A percentile compares a stretch with the other conserved stretches of the same genome.
Evolutionary conservation across 2,329 filamentous ascomycete species (phyloP).

Genomic region (Aspergillus tubingensis): DNA sequence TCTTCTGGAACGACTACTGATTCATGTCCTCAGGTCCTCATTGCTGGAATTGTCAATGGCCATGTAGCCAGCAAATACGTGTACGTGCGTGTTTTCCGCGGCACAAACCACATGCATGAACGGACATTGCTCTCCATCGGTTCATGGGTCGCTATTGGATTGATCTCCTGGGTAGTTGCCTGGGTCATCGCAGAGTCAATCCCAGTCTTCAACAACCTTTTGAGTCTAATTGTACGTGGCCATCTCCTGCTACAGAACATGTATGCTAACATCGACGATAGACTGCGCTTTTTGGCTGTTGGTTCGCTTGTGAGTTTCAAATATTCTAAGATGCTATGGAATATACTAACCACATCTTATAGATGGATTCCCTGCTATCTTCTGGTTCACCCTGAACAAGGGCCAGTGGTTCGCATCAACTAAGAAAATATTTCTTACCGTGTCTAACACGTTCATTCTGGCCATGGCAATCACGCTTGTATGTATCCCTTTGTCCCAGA

Average conservation of each 20-base stretch:
- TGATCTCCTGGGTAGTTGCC: conserved; percentile 59
- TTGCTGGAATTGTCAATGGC: conserved; percentile 69
- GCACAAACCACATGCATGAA: conserved; percentile 56
- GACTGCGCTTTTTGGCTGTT: conserved; percentile 62
- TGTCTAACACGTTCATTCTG: conserved; percentile 48
- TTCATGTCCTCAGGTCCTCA: conserved; percentile 53
- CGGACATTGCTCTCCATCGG: conserved; percentile 53
- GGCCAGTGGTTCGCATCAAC: conserved; percentile 41
- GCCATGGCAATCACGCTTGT: conserved; percentile 32
- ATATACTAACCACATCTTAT: conserved; percentile 8
- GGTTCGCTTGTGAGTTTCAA: conserved; percentile 57
- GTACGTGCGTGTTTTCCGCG: conserved; percentile 63
- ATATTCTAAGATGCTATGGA: background rate
- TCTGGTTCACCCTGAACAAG: conserved; percentile 53
- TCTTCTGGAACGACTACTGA: background rate
- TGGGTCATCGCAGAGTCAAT: conserved; percentile 70
- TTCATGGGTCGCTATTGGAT: conserved; percentile 61
- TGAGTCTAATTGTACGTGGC: conserved; percentile 57
- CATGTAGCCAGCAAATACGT: conserved; percentile 67
- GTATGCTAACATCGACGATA: conserved; percentile 24
- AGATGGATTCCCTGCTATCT: conserved; percentile 46
- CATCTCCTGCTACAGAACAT: background rate
- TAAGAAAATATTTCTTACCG: conserved; percentile 47
- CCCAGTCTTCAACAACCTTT: conserved; percentile 66
- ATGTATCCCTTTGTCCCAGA: conserved; percentile 13